A percentile compares a stretch with the other conserved stretches of the same genome.
Conservation (phyloP, 495 filamentous ascomycete genomes). For the Talaromyces adpressus region DNA sequence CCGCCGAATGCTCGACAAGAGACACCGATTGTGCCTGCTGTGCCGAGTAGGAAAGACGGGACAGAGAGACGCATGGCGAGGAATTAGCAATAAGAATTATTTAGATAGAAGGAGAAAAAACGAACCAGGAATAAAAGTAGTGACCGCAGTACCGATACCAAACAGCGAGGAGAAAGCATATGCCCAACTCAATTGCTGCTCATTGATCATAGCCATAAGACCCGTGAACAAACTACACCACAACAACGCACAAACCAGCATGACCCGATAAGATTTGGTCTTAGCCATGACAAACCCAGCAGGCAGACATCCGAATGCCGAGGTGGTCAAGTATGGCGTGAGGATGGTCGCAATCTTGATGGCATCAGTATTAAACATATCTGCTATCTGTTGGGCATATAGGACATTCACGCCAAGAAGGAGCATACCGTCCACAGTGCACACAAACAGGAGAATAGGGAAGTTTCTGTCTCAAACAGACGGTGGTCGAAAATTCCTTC, state of each 20-base stretch:
- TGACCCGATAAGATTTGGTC: background rate
- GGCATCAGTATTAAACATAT: background rate
- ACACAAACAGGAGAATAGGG: background rate
- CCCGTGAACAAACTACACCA: constrained; percentile 1
- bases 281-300: background rate
- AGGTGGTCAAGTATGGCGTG: background rate
- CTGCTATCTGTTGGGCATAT: background rate
- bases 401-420: background rate
- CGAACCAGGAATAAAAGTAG: background rate
- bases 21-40: background rate
- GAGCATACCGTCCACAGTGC: background rate
- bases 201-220: background rate
- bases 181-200: background rate
- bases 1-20: constrained; percentile 1
- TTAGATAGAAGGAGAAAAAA: too few relatives aligned
- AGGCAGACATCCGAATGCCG: background rate
- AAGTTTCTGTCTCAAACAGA: constrained; percentile 3
- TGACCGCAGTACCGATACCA: constrained; percentile 3
- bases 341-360: background rate
- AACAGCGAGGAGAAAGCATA: background rate
- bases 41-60: constrained; percentile 3
- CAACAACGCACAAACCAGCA: constrained; percentile 3
- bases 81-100: too few relatives aligned
- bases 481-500: constrained; percentile 1
- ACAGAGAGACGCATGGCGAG: background rate